Evolutionary conservation across 2,329 filamentous ascomycete species (phyloP), one percentile per base, ranked within the genome.

Genomic region (Pyrenophora tritici-repentis): DNA sequence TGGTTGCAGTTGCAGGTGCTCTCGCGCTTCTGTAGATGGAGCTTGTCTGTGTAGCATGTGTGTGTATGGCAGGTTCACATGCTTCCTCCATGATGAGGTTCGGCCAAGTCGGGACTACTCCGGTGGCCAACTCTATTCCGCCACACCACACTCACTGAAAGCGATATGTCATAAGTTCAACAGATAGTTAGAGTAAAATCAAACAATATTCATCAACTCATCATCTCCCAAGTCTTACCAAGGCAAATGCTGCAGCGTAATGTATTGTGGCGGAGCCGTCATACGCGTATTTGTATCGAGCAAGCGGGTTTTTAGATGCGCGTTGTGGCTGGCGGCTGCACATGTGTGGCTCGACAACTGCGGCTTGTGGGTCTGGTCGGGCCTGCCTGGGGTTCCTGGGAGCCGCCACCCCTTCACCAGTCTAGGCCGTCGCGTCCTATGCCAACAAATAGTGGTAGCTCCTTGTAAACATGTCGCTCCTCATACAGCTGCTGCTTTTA

Each of bases 11-110:
- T 22, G 62, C 56, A 20, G 65, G 65, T 48, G 61, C 59, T 12
- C 63, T 68, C 49, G 59, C 62, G 35, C 49, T 71, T 35, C 41
- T 68, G 14, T 71, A 47, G 45, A 26, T 12, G 4, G 22, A 12
- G 13, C 22, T 31, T 22, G 24, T 9, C 18, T 3, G 7, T 20
- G 43, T 10, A 29, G 18, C 14, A 24, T 20, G 26, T 29, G 26
- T 13, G 26, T 4, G 8, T 35, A 22, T 29, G 42, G 17, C 14
- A 17, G 3, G 4, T 13, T 34, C 13, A 12, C 24, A 32, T 42
- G 6, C 18, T 37, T 10, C n/a, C 43, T 35, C 42, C 13, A 35
- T 24, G 32, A 12, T 16, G 14, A 33, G 32, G 32, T 36, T 39
- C 13, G 35, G 7, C 14, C 35, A n/a, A 13, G 6, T 39, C 43